Evolutionary conservation across 2,329 filamentous ascomycete genomes (phyloP).

Genomic region (Pezicula carpinea): DNA sequence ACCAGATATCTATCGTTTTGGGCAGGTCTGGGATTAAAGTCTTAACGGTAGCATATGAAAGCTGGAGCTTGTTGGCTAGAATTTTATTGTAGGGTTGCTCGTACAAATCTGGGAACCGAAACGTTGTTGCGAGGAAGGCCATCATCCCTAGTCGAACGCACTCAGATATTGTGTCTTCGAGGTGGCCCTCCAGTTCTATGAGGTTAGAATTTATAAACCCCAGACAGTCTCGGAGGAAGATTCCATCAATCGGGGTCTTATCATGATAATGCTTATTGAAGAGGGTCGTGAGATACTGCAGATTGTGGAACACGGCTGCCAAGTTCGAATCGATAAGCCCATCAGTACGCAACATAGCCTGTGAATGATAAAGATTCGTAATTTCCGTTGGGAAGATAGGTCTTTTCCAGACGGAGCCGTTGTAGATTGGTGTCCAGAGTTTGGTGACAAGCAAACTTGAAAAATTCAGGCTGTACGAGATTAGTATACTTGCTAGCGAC

Average conservation of each 20-base stretch:
- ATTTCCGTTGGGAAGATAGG: too few relatives aligned
- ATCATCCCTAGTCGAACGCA: neutral
- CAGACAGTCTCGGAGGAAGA: neutral
- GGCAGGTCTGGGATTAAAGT: too few relatives aligned
- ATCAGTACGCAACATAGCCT: too few relatives aligned
- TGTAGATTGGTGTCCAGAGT: too few relatives aligned
- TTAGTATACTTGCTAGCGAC: too few relatives aligned
- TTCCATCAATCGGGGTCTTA: neutral
- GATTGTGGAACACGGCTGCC: neutral
- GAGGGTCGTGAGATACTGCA: neutral
- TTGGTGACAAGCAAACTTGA: too few relatives aligned
- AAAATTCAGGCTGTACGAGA: too few relatives aligned
- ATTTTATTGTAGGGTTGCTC: neutral
- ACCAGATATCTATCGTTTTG: too few relatives aligned
- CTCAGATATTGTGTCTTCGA: neutral
- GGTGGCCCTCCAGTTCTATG: neutral
- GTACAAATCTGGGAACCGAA: neutral
- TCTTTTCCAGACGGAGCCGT: too few relatives aligned
- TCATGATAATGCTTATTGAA: neutral
- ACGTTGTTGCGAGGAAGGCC: neutral
- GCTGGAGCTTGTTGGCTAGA: too few relatives aligned
- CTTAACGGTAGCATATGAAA: too few relatives aligned
- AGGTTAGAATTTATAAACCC: neutral
- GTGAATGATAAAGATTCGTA: too few relatives aligned
- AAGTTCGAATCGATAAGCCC: neutral